Percentiles rank a stretch among this genome's conserved stretches.
Evolutionary conservation across 2,329 filamentous ascomycete genomes (phyloP).

Genomic region (Penicillium sp.): DNA sequence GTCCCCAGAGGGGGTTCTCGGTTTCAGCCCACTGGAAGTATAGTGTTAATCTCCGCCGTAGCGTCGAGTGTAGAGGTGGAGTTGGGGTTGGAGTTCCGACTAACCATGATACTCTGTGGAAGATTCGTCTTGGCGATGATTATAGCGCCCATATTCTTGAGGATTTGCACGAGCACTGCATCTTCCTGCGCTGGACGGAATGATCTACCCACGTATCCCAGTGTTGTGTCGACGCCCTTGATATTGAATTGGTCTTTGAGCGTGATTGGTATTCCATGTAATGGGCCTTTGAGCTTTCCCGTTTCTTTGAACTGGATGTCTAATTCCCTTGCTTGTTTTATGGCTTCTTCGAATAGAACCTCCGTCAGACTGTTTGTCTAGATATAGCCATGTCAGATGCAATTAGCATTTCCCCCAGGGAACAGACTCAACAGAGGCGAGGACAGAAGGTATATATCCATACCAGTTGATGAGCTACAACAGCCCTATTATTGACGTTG

Average conservation of each 20-base stretch:
- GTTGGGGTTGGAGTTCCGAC: slow-evolving; percentile 6
- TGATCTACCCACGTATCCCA: slow-evolving; percentile 55
- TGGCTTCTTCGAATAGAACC: slow-evolving; percentile 35
- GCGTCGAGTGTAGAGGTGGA: too few relatives aligned
- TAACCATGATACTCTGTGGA: slow-evolving; percentile 52
- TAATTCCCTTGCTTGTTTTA: slow-evolving; percentile 31
- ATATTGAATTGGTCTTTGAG: slow-evolving; percentile 63
- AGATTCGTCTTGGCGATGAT: slow-evolving; percentile 53
- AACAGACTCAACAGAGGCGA: background rate
- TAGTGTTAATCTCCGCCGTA: background rate
- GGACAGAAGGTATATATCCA: background rate
- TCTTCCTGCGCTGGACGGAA: slow-evolving; percentile 50
- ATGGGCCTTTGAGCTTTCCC: slow-evolving; percentile 46
- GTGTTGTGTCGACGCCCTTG: slow-evolving; percentile 54
- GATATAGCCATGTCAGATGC: slow-evolving; percentile 11
- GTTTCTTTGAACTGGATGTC: slow-evolving; percentile 28
- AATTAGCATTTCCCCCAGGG: background rate
- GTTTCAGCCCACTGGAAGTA: slow-evolving; percentile 50
- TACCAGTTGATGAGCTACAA: slow-evolving; percentile 32
- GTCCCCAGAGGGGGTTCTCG: slow-evolving; percentile 51
- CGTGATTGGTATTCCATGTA: slow-evolving; percentile 54
- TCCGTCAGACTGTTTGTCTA: slow-evolving; percentile 41
- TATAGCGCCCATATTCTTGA: slow-evolving; percentile 51
- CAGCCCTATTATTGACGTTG: slow-evolving; percentile 17
- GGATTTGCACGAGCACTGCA: slow-evolving; percentile 49